These are phyloP conservation scores for Ceratorhiza oryzae-sativae DNA, from an alignment of 1,284 basidiomycete genomes.

Conservation along the genomic window DNA sequence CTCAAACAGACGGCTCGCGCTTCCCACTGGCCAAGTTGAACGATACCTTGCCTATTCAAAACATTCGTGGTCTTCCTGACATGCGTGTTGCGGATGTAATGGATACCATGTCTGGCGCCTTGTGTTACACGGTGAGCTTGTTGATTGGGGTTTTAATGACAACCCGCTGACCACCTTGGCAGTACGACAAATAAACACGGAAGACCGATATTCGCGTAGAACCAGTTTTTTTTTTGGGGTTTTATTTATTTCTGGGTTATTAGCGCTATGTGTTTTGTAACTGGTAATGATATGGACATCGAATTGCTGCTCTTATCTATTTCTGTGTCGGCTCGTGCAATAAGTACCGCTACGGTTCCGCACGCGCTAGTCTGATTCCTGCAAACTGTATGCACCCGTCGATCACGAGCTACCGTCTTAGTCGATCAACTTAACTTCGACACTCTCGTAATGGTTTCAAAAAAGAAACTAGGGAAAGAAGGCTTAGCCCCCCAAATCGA, in stretches of 20 bases:
- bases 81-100: conserved; percentile 29
- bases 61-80: conserved; percentile 33
- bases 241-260: not conserved
- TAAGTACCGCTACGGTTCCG: not conserved
- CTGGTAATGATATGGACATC: too few species aligned
- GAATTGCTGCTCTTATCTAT: too few species aligned
- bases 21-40: conserved; percentile 30
- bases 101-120: conserved; percentile 26
- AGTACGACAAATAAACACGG: conserved; percentile 14
- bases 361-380: too few species aligned
- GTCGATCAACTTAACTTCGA: conserved; percentile 25
- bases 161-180: not conserved
- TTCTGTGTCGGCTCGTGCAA: not conserved
- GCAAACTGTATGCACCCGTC: not conserved
- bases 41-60: conserved; percentile 19
- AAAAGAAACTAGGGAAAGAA: not conserved
- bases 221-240: not conserved
- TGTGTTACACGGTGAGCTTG: conserved; percentile 36
- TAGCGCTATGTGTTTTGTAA: too few species aligned
- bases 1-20: not conserved
- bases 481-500: not conserved
- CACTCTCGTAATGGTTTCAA: not conserved
- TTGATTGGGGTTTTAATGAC: not conserved
- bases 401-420: conserved; percentile 11
- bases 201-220: not conserved